phyloP scores from a whole-genome alignment of 768 basidiomycete species.

The Rickenella mellea region DNA sequence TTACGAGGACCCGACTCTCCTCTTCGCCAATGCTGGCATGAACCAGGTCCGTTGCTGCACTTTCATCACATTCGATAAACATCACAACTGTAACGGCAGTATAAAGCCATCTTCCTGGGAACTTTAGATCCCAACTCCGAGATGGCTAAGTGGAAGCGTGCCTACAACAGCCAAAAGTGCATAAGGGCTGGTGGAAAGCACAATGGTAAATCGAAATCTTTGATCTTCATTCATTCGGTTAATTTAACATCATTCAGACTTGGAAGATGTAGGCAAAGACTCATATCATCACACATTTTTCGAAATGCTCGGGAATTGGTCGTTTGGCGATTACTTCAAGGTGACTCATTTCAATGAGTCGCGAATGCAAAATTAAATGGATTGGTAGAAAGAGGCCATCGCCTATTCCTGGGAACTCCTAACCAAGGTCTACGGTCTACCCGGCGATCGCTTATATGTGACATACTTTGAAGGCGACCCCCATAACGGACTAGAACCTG shows the following conservation, averaged over 20 bases:
- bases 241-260: conserved; percentile 41
- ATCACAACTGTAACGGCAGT: conserved; percentile 37
- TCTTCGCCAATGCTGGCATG: conserved; percentile 99
- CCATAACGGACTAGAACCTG: conserved; percentile 77
- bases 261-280: conserved; percentile 98
- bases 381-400: conserved; percentile 79
- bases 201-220: conserved; percentile 52
- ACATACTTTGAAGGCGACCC: conserved; percentile 96
- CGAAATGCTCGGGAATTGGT: conserved; percentile 99
- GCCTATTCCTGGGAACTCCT: conserved; percentile 90
- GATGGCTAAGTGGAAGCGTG: conserved; percentile 82
- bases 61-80: neutral
- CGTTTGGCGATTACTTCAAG: conserved; percentile 99
- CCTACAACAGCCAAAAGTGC: conserved; percentile 96
- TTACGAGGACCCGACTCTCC: conserved; percentile 93
- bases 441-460: conserved; percentile 87
- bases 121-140: conserved; percentile 94
- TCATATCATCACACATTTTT: conserved; percentile 98
- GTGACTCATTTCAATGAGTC: conserved; percentile 23
- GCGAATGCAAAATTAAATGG: neutral
- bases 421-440: conserved; percentile 80
- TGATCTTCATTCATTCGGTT: neutral
- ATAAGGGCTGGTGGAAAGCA: conserved; percentile 99
- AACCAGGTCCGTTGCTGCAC: conserved; percentile 52
- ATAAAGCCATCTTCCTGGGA: conserved; percentile 96